Evolutionary conservation across 1,284 basidiomycete genomes (phyloP), one percentile per base, ranked within the genome.

Genomic region (Marasmius oreades): DNA sequence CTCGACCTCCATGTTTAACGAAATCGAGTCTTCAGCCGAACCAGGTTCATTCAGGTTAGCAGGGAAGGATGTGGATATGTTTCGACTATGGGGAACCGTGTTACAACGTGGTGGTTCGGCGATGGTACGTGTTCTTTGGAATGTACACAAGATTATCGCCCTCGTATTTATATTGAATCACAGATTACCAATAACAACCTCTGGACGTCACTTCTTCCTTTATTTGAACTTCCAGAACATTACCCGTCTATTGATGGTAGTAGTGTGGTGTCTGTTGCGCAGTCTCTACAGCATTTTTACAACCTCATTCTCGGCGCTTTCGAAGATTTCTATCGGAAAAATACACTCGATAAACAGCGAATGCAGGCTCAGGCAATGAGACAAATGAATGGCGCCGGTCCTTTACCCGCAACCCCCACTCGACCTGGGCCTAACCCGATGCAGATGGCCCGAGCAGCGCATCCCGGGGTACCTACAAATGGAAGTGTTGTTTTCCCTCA

Each of bases 11-110:
- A 76, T 72, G 10, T 91, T 85, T 85, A 81, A 81, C 63, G 69
- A 72, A 50, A 69, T 91, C 57, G 88, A 90, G 58, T 73, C 77
- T 42, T 79, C 79, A 6, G 65, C 75, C 26, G 88, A 88, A 59
- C 61, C 77, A 16, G 89, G 88, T 45, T 70, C 77, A 39, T 75
- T 91, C 64, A 81, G 82, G 57, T 66, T 94, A 45, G 84, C 85
- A 2, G 90, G 90, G 20, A 90, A 85, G 69, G 91, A 93, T 66
- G 76, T 93, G 51, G 87, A 88, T 63, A 69, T 94, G 42, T 88
- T 90, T 70, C 85, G 77, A 62, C 70, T 92, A 7, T 91, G 85
- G 84, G 74, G 73, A 11, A 57, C 80, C 42, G 84, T 88, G 39
- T 70, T 73, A 55, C 73, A 80, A 59, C 64, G 71, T 36, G 88